Percentiles rank a stretch among this genome's conserved stretches.
These are phyloP conservation scores for Argentina anserina DNA, from an alignment of 306 rosid species.

Conservation along the genomic window DNA sequence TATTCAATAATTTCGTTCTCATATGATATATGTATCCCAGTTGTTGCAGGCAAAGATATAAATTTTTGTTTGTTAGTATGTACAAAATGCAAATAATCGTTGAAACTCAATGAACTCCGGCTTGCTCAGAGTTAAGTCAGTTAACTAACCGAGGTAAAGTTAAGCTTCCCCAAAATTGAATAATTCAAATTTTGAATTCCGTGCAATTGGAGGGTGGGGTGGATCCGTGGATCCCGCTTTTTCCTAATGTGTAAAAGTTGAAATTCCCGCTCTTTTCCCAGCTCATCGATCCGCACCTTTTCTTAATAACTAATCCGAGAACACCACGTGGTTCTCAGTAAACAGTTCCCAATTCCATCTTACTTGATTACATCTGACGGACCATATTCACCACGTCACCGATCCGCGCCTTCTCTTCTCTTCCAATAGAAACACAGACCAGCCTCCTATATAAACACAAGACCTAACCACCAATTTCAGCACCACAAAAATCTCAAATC, in stretches of 20 bases:
- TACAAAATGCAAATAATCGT: neutral
- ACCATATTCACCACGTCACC: neutral
- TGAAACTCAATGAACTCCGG: too few relatives aligned
- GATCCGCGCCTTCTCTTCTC: neutral
- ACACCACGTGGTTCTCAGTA: neutral
- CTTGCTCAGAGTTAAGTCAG: too few relatives aligned
- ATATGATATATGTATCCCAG: too few relatives aligned
- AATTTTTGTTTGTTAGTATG: too few relatives aligned
- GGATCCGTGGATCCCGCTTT: neutral
- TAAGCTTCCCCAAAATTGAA: neutral
- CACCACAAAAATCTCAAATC: neutral
- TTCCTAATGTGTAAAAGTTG: neutral
- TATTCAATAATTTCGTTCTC: too few relatives aligned
- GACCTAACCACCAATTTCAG: neutral
- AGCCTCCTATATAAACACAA: neutral
- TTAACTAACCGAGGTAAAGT: neutral
- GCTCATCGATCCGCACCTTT: conserved; percentile 1
- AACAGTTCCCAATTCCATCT: neutral
- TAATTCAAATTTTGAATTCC: neutral
- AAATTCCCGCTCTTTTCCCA: neutral
- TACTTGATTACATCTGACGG: neutral
- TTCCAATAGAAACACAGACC: neutral
- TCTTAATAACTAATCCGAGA: accelerated
- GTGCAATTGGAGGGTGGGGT: neutral
- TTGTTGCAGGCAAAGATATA: too few relatives aligned